Evolutionary conservation across 352 stramenopile genomes (phyloP).

Genomic region (Thraustochytrium striatum): DNA sequence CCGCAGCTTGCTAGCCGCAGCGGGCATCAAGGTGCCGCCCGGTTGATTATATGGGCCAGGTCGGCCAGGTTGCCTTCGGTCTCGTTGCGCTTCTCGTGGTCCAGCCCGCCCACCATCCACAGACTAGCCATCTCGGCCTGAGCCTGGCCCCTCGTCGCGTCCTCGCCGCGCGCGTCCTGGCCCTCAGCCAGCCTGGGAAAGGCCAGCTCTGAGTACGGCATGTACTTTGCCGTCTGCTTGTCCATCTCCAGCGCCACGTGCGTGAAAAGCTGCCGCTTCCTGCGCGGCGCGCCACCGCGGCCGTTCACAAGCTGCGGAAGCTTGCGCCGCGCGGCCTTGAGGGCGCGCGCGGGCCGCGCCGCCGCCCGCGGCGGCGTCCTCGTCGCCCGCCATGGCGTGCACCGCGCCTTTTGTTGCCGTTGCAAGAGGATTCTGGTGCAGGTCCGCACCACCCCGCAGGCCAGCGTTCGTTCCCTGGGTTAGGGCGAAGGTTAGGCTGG

Average conservation of each 20-base stretch:
- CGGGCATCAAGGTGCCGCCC: not conserved
- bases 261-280: not conserved
- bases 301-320: not conserved
- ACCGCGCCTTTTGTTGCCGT: not conserved
- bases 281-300: not conserved
- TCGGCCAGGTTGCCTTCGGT: conserved; percentile 12
- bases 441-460: no score
- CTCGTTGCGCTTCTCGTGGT: not conserved
- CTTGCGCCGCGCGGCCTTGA: not conserved
- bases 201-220: conserved; percentile 15
- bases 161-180: not conserved
- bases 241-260: conserved; percentile 13
- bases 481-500: no score
- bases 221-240: conserved; percentile 43
- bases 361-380: not conserved
- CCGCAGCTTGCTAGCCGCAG: not conserved
- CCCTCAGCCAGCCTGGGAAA: conserved; percentile 24
- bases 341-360: no score
- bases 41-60: conserved; percentile 9
- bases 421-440: no score
- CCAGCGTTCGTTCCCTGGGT: no score
- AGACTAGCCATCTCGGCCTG: not conserved
- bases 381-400: not conserved
- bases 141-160: not conserved
- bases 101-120: conserved; percentile 38